phyloP scores from a whole-genome alignment of 306 rosid species.

The Citrullus colocynthis region DNA sequence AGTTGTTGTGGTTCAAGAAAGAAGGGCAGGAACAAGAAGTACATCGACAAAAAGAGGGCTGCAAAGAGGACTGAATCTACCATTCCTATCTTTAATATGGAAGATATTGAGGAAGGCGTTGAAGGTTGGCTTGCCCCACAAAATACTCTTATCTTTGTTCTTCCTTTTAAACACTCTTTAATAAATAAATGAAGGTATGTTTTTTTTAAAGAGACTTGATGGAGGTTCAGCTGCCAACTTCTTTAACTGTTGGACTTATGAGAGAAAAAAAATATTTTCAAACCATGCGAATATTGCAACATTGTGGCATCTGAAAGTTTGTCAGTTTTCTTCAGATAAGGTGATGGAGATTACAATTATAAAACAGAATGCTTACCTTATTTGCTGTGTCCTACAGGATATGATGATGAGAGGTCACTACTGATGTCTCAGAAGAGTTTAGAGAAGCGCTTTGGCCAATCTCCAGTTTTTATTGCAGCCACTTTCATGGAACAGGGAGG shows the following conservation, averaged over 20 bases:
- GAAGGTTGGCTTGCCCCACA: slow-evolving; percentile 53
- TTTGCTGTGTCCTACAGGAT: slow-evolving; percentile 39
- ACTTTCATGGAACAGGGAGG: slow-evolving; percentile 99
- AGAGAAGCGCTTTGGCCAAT: slow-evolving; percentile 98
- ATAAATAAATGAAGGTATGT: too few species aligned
- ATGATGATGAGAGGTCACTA: slow-evolving; percentile 91
- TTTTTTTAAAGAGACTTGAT: too few species aligned
- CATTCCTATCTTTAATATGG: slow-evolving; percentile 81
- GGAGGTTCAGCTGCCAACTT: too few species aligned
- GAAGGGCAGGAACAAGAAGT: slow-evolving; percentile 73
- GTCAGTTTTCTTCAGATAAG: neutral
- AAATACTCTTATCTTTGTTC: neutral
- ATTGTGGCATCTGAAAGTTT: neutral
- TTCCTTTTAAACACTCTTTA: neutral
- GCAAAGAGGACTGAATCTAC: slow-evolving; percentile 81
- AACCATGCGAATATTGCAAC: neutral
- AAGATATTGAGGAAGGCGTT: slow-evolving; percentile 94
- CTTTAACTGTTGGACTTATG: too few species aligned
- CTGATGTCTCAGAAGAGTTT: slow-evolving; percentile 88
- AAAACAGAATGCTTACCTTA: neutral
- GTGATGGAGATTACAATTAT: neutral
- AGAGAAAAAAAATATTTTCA: neutral
- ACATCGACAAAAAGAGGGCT: slow-evolving; percentile 75
- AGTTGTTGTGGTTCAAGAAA: slow-evolving; percentile 96
- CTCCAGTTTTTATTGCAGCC: slow-evolving; percentile 95